Percentiles rank a stretch among this genome's conserved stretches.
These are phyloP conservation scores for Aureobasidium lini DNA, from an alignment of 2,329 filamentous ascomycete species.

Conservation along the genomic window DNA sequence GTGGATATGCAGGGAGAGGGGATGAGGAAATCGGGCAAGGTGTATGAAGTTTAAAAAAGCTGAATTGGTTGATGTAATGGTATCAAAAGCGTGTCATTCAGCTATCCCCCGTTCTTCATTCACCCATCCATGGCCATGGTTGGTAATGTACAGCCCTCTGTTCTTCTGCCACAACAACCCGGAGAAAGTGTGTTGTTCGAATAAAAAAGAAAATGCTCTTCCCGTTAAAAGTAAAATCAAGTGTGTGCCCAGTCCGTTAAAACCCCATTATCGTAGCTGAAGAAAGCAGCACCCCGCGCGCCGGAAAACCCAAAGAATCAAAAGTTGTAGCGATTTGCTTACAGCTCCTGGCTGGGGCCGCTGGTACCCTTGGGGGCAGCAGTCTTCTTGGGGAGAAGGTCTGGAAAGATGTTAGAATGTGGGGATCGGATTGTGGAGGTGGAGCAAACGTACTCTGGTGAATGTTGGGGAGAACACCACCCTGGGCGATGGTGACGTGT, in stretches of 20 bases:
- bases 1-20: not conserved
- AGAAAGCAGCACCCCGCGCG: slow-evolving; percentile 16
- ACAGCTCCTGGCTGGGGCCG: slow-evolving; percentile 90
- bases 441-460: slow-evolving; percentile 71
- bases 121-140: slow-evolving; percentile 50
- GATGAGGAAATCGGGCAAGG: not conserved
- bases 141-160: slow-evolving; percentile 60
- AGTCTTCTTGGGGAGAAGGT: slow-evolving; percentile 99
- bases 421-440: not conserved
- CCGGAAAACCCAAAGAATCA: slow-evolving; percentile 18
- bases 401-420: slow-evolving; percentile 47
- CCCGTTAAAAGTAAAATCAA: slow-evolving; percentile 6
- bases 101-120: slow-evolving; percentile 5
- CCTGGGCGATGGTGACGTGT: slow-evolving; percentile 93
- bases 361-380: slow-evolving; percentile 53
- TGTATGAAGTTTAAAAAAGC: slow-evolving; percentile 4
- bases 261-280: slow-evolving; percentile 18
- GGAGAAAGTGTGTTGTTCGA: not conserved
- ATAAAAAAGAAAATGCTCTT: slow-evolving; percentile 15
- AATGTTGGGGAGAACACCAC: slow-evolving; percentile 94
- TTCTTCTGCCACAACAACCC: slow-evolving; percentile 1
- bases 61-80: slow-evolving; percentile 13
- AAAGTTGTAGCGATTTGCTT: slow-evolving; percentile 36
- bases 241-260: slow-evolving; percentile 16
- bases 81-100: slow-evolving; percentile 17